These are phyloP conservation scores for Cryoendolithus antarcticus DNA, from an alignment of 2,329 filamentous ascomycete species.

Conservation along the genomic window DNA sequence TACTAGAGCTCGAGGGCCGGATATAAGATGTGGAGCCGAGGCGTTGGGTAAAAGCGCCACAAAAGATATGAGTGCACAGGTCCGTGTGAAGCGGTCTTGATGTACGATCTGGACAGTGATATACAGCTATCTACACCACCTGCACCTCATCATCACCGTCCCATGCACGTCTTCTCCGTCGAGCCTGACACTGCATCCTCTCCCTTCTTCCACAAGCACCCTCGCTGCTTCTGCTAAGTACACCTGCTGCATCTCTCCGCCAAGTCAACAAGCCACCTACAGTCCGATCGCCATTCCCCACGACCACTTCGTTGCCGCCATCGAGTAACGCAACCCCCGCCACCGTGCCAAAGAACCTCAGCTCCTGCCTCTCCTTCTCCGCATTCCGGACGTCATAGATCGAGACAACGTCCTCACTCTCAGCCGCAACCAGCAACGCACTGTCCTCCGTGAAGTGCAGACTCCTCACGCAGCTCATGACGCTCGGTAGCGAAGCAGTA, in stretches of 20 bases:
- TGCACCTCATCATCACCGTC: slow-evolving; percentile 1
- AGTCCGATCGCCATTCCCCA: slow-evolving; percentile 53
- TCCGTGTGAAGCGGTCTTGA: no score
- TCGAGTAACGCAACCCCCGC: slow-evolving; percentile 56
- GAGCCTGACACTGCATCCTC: background rate
- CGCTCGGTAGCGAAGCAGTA: slow-evolving; percentile 44
- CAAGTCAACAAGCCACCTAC: slow-evolving; percentile 47
- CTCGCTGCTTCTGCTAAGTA: background rate
- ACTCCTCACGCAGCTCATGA: slow-evolving; percentile 57
- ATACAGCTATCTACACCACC: background rate
- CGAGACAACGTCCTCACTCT: slow-evolving; percentile 62
- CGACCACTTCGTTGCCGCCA: slow-evolving; percentile 54
- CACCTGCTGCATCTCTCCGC: background rate
- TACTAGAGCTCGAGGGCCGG: no score
- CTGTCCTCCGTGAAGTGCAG: slow-evolving; percentile 62
- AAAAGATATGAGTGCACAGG: no score
- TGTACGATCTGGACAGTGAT: no score
- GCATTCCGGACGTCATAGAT: slow-evolving; percentile 57
- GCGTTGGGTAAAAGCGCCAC: no score
- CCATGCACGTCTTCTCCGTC: slow-evolving; percentile 1
- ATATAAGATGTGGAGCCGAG: no score
- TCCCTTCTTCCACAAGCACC: background rate
- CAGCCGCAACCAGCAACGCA: slow-evolving; percentile 58
- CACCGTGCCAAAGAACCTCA: slow-evolving; percentile 66
- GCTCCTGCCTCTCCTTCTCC: slow-evolving; percentile 49